Percentiles rank a stretch among this genome's conserved stretches.
phyloP scores from a whole-genome alignment of 2,329 filamentous ascomycete species.

The Periconia macrospinosa region DNA sequence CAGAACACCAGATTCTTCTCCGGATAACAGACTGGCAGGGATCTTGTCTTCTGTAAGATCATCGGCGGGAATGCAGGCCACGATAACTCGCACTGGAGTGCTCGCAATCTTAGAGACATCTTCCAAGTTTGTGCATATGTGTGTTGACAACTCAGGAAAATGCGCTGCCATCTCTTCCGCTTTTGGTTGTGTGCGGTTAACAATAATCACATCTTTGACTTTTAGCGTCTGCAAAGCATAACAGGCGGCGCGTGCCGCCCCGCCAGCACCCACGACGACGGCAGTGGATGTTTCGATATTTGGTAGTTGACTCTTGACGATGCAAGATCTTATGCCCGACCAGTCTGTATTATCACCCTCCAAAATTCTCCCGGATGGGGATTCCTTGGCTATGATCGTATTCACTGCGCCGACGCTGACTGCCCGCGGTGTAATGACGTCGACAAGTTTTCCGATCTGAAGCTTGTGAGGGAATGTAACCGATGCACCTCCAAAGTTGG shows the following conservation, averaged over 20 bases:
- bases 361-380: slow-evolving; percentile 51
- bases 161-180: slow-evolving; percentile 64
- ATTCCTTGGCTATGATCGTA: slow-evolving; percentile 68
- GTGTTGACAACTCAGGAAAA: slow-evolving; percentile 50
- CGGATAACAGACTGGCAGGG: slow-evolving; percentile 58
- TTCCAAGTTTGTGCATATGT: slow-evolving; percentile 71
- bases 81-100: slow-evolving; percentile 72
- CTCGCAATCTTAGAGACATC: slow-evolving; percentile 62
- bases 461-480: slow-evolving; percentile 88
- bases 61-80: slow-evolving; percentile 51
- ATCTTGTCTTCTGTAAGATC: background rate
- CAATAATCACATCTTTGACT: slow-evolving; percentile 70
- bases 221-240: slow-evolving; percentile 73
- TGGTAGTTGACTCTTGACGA: slow-evolving; percentile 51
- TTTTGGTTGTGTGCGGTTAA: slow-evolving; percentile 72
- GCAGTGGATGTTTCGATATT: slow-evolving; percentile 59
- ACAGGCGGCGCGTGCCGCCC: slow-evolving; percentile 76
- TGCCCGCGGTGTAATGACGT: slow-evolving; percentile 72
- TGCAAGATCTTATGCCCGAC: slow-evolving; percentile 74
- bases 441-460: slow-evolving; percentile 71
- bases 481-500: slow-evolving; percentile 58
- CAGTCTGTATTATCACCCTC: slow-evolving; percentile 83
- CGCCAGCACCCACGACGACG: slow-evolving; percentile 76
- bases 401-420: slow-evolving; percentile 77
- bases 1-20: slow-evolving; percentile 64